Percentiles rank a stretch among this genome's conserved stretches.
phyloP scores from a whole-genome alignment of 2,329 filamentous ascomycete genomes.

The Cytospora piceicola region DNA sequence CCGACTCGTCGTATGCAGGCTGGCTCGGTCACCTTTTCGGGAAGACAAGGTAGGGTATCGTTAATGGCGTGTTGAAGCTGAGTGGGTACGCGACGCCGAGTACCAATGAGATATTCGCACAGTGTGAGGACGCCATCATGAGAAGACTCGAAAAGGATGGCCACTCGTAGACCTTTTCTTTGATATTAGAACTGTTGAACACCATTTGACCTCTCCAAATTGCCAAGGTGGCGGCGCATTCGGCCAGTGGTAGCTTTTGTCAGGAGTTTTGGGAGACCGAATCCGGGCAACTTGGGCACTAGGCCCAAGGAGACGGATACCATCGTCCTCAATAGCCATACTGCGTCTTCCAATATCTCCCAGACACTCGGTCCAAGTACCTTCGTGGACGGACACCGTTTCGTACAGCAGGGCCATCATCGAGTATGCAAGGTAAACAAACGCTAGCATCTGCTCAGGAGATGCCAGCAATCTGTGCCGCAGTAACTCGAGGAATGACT shows the following conservation, averaged over 20 bases:
- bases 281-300: constrained; percentile 81
- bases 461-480: constrained; percentile 74
- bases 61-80: too few species aligned
- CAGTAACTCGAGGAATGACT: constrained; percentile 78
- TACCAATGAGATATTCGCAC: constrained; percentile 57
- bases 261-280: constrained; percentile 85
- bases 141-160: constrained; percentile 68
- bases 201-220: constrained; percentile 70
- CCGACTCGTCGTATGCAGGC: too few species aligned
- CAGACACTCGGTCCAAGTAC: constrained; percentile 92
- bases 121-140: constrained; percentile 48
- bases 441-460: constrained; percentile 86
- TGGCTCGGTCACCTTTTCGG: too few species aligned
- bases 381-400: constrained; percentile 78
- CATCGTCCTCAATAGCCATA: constrained; percentile 90
- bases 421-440: constrained; percentile 86
- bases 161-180: constrained; percentile 69
- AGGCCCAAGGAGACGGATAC: constrained; percentile 72
- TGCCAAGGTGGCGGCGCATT: constrained; percentile 86
- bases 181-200: constrained; percentile 76
- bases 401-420: constrained; percentile 89
- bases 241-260: constrained; percentile 74
- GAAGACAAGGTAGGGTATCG: too few species aligned
- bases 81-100: constrained; percentile 14
- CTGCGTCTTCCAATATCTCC: constrained; percentile 79